phyloP scores from a whole-genome alignment of 305 asterid species.

The Solanum chacoense region DNA sequence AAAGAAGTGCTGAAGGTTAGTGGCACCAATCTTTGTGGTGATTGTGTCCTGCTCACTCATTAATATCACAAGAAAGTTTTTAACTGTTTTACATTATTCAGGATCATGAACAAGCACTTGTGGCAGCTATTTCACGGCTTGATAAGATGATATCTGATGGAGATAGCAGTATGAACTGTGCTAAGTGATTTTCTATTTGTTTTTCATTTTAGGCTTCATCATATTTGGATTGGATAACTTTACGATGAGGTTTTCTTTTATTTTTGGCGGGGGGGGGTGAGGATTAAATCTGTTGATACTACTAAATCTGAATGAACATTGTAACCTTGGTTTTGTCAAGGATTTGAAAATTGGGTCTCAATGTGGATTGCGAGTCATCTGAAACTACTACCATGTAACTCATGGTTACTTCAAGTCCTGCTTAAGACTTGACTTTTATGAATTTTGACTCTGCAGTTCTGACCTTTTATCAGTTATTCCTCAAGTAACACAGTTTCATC shows the following conservation, averaged over 20 bases:
- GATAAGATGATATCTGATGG: conserved; percentile 5
- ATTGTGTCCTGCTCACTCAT: background rate
- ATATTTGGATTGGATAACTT: background rate
- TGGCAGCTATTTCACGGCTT: conserved; percentile 11
- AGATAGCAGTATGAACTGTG: conserved; percentile 2
- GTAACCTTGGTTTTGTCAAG: background rate
- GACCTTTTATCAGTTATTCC: background rate
- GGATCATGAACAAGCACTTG: conserved; percentile 14
- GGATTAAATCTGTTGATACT: background rate
- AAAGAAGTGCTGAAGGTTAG: conserved; percentile 20
- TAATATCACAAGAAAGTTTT: background rate
- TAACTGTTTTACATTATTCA: background rate
- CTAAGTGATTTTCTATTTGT: background rate
- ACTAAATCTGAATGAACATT: background rate
- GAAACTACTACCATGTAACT: background rate
- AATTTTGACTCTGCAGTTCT: background rate
- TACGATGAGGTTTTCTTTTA: background rate
- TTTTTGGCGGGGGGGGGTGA: background rate
- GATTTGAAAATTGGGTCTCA: background rate
- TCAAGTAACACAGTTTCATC: background rate
- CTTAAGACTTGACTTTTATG: background rate
- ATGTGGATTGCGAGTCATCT: background rate
- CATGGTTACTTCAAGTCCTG: background rate
- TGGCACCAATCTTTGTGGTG: background rate
- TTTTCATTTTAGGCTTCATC: background rate